Evolutionary conservation across 768 basidiomycete species (phyloP), one percentile per base, ranked within the genome.

Genomic region (Postia placenta): DNA sequence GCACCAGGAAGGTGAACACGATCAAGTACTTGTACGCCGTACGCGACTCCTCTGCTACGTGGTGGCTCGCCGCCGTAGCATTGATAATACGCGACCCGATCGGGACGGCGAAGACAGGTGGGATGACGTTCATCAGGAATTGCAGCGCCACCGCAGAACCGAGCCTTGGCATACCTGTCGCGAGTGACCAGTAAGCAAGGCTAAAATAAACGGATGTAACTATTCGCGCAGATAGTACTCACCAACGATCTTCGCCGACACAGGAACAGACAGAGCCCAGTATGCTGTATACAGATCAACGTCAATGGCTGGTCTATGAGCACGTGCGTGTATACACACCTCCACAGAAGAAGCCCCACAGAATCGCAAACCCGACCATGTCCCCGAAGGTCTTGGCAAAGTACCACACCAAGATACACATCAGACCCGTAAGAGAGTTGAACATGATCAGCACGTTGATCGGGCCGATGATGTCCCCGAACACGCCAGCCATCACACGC

Each of bases 341-440:
- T 28, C 24, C 42, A 28, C 23, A 44, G 27, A 28, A 28, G 24
- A 44, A 44, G 7, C 42, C 42, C 12, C 26, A 44, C n/a, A 44
- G 22, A 15, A 44, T 28, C 24, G n/a, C 42, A 20, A 44, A 44
- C 26, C n/a, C 42, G 14, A 44, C 28, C 42, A 44, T 44, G 23
- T 15, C 26, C 14, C 42, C 42, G 17, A 44, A 20, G 42, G 12
- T 27, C n/a, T 15, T 9, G 4, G 42, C 42, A 17, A 44, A 44
- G 24, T 17, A 44, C 42, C 42, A 44, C 14, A 44, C 22, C 24
- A 44, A 3, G 11, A 44, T 44, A n/a, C 42, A 44, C 42, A 27
- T 44, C 24, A 44, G 27, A n/a, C 42, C 42, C 5, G n/a, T 44
- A 20, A 14, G 3, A 11, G 22, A 26, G 27, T 44, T 27, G 42